phyloP scores from a whole-genome alignment of 352 stramenopile species.

The Pythium folliculosum region DNA sequence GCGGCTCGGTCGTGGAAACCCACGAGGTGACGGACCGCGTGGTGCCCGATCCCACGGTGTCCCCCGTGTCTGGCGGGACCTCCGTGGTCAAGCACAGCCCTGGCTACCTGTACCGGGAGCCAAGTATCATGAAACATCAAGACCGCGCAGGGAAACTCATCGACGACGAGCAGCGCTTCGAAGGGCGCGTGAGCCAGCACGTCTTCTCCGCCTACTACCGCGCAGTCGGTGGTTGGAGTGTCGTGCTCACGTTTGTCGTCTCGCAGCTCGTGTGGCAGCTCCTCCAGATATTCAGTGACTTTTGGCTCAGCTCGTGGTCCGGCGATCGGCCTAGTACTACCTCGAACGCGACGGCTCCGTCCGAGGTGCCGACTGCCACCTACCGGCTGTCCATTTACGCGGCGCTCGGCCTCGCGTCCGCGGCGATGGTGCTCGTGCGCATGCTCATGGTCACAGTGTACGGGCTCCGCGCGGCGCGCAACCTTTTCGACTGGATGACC shows the following conservation, averaged over 20 bases:
- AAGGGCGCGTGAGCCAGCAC: constrained; percentile 35
- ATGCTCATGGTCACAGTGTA: constrained; percentile 24
- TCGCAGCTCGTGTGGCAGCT: constrained; percentile 77
- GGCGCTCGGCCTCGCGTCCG: constrained; percentile 14
- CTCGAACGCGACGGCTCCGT: not conserved
- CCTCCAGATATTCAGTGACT: constrained; percentile 83
- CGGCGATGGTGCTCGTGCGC: constrained; percentile 23
- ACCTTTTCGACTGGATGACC: constrained; percentile 88
- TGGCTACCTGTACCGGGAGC: not conserved
- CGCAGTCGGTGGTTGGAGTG: constrained; percentile 40
- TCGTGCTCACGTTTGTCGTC: constrained; percentile 40
- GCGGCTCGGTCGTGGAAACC: constrained; percentile 34
- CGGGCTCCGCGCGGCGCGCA: constrained; percentile 29
- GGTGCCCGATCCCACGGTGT: constrained; percentile 39
- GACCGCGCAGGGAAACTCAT: constrained; percentile 19
- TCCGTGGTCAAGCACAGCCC: not conserved
- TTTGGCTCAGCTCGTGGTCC: constrained; percentile 91
- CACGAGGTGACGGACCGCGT: constrained; percentile 46
- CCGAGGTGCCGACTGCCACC: not conserved
- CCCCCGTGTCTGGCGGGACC: constrained; percentile 1
- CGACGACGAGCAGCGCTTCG: constrained; percentile 27
- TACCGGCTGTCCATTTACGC: constrained; percentile 19
- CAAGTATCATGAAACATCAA: not conserved
- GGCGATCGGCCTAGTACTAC: not conserved
- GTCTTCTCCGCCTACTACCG: constrained; percentile 43